A percentile compares a stretch with the other conserved stretches of the same genome.
Conservation (phyloP, 2,329 filamentous ascomycete species). For the Aureobasidium pullulans region DNA sequence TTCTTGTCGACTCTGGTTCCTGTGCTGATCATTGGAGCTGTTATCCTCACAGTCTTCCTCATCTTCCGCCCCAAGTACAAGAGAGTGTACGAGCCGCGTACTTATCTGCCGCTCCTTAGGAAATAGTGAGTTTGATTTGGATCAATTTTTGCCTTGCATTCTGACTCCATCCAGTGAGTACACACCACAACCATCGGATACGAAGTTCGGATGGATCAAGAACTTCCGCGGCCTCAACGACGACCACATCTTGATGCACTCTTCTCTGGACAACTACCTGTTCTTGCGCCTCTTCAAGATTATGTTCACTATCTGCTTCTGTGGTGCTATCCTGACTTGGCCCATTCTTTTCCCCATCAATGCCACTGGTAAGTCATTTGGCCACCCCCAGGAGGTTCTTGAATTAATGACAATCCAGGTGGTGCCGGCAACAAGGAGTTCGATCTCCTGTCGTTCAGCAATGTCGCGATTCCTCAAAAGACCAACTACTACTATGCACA, state of each 20-base stretch:
- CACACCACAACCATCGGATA: constrained; percentile 32
- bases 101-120: constrained; percentile 36
- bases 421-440: constrained; percentile 45
- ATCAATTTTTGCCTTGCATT: too few species aligned
- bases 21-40: constrained; percentile 27
- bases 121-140: constrained; percentile 30
- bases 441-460: constrained; percentile 29
- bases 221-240: constrained; percentile 38
- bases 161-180: constrained; percentile 31
- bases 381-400: too few species aligned
- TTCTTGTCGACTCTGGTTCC: constrained; percentile 31
- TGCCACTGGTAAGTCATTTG: constrained; percentile 54
- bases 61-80: constrained; percentile 36
- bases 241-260: constrained; percentile 40
- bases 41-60: constrained; percentile 35
- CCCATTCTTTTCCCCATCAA: constrained; percentile 43
- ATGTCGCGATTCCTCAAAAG: constrained; percentile 27
- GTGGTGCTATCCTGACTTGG: constrained; percentile 38
- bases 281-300: constrained; percentile 42
- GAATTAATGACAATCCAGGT: too few species aligned
- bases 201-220: constrained; percentile 40
- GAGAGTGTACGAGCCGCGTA: constrained; percentile 38
- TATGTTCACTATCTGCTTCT: constrained; percentile 34
- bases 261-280: constrained; percentile 43
- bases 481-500: constrained; percentile 43